phyloP scores from a whole-genome alignment of 257 asterid species.

The Datura wrightii region DNA sequence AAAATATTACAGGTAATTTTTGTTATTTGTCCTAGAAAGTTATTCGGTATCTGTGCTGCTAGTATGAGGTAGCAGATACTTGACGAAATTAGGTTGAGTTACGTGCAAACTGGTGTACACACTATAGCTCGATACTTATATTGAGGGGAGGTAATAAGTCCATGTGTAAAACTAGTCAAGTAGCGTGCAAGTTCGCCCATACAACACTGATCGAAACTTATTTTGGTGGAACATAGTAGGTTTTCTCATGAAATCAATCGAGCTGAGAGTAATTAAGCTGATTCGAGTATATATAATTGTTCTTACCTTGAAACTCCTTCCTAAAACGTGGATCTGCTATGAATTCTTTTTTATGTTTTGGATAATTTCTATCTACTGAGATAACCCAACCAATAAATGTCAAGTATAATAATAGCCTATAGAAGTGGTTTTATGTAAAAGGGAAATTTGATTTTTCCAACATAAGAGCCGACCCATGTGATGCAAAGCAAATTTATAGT shows the following conservation, averaged over 20 bases:
- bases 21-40: background rate
- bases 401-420: background rate
- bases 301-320: too few relatives aligned
- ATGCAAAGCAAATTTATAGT: background rate
- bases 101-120: background rate
- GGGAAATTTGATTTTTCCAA: background rate
- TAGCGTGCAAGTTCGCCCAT: background rate
- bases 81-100: background rate
- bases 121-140: background rate
- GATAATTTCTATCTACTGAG: too few relatives aligned
- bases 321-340: too few relatives aligned
- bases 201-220: background rate
- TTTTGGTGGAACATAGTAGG: background rate
- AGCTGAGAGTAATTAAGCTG: too few relatives aligned
- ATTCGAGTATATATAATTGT: too few relatives aligned
- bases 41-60: background rate
- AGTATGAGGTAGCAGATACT: background rate
- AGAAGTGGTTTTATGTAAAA: background rate
- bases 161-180: background rate
- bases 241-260: background rate
- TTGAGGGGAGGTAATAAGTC: too few relatives aligned
- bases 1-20: background rate
- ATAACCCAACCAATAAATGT: background rate
- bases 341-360: too few relatives aligned
- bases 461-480: constrained; percentile 23